A percentile compares a stretch with the other conserved stretches of the same genome.
Evolutionary conservation across 176 grass and related monocot genomes (phyloP).

Genomic region (Thinopyrum elongatum): DNA sequence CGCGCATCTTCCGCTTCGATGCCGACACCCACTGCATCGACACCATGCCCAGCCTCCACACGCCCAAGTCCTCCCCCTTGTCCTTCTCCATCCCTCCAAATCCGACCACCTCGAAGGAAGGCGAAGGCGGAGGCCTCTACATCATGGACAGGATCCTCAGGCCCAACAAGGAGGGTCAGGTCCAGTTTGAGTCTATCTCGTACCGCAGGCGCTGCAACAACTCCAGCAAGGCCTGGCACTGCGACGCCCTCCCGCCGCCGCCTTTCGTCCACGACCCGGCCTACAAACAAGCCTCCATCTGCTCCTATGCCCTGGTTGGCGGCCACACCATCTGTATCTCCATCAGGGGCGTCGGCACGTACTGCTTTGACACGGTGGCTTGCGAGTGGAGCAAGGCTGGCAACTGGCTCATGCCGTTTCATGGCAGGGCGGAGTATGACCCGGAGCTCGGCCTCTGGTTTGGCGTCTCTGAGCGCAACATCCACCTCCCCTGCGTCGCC

Average conservation of each 20-base stretch:
- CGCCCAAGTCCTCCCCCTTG: neutral
- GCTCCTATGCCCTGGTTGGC: neutral
- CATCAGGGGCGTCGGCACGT: neutral
- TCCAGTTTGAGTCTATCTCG: neutral
- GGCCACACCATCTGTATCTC: slow-evolving; percentile 15
- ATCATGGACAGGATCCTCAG: neutral
- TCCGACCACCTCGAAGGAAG: neutral
- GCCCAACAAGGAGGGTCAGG: neutral
- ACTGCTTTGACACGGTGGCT: neutral
- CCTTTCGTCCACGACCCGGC: neutral
- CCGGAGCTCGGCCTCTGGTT: neutral
- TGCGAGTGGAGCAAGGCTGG: neutral
- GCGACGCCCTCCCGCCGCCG: neutral
- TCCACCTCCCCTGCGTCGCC: neutral
- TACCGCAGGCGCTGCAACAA: neutral
- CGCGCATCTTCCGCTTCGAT: neutral
- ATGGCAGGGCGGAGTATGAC: neutral
- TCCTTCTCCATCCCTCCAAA: neutral
- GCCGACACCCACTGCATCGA: neutral
- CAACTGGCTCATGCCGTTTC: neutral
- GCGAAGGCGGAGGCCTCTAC: neutral
- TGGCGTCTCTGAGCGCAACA: neutral
- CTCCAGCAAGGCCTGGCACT: no score
- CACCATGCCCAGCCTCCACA: neutral
- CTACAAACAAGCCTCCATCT: neutral